phyloP scores from a whole-genome alignment of 2,329 filamentous ascomycete species.

The Fusarium cicatricum region DNA sequence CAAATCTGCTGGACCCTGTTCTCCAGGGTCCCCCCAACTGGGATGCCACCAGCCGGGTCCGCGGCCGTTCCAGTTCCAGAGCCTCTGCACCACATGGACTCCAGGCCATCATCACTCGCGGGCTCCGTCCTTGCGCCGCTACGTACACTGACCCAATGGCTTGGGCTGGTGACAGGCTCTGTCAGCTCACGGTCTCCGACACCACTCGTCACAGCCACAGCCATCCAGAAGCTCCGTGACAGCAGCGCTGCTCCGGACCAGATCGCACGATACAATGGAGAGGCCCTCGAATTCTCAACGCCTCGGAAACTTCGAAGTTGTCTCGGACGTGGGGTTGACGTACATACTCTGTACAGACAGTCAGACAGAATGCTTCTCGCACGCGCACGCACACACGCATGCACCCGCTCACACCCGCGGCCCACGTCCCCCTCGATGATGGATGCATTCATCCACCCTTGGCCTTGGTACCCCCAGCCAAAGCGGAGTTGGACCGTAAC shows the following conservation, averaged over 20 bases:
- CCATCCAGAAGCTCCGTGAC: conserved; percentile 5
- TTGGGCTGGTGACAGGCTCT: conserved; percentile 30
- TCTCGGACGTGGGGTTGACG: too few relatives aligned
- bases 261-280: conserved; percentile 3
- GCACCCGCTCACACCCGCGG: conserved; percentile 18
- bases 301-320: too few relatives aligned
- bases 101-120: conserved; percentile 11
- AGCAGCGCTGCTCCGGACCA: conserved; percentile 2
- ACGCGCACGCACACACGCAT: conserved; percentile 8
- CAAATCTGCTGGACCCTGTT: conserved; percentile 22
- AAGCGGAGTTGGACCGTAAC: conserved; percentile 21
- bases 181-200: conserved; percentile 25
- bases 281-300: background rate
- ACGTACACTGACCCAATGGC: conserved; percentile 13
- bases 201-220: conserved; percentile 29
- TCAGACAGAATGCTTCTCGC: background rate
- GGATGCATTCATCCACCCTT: conserved; percentile 30
- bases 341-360: too few relatives aligned
- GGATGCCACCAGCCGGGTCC: conserved; percentile 26
- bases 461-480: conserved; percentile 11
- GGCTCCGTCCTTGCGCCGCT: conserved; percentile 1
- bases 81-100: conserved; percentile 26
- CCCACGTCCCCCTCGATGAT: conserved; percentile 23
- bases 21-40: too few relatives aligned
- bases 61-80: conserved; percentile 33